phyloP scores from a whole-genome alignment of 441 rosid genomes.

The Pelargonium myrrhifolium region DNA sequence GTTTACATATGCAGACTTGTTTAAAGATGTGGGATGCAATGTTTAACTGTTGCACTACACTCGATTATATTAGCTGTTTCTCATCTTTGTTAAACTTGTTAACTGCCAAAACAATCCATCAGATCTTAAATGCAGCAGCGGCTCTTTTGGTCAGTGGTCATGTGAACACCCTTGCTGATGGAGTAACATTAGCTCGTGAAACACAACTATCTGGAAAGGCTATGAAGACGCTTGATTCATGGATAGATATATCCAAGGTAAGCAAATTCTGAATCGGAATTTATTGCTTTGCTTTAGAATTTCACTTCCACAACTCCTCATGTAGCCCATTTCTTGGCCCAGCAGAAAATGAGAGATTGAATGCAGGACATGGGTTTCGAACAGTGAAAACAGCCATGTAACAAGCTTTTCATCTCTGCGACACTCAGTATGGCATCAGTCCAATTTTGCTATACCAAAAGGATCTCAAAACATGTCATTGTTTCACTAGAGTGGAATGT shows the following conservation, averaged over 20 bases:
- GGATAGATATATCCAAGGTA: conserved; percentile 56
- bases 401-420: background rate
- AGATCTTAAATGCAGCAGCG: conserved; percentile 92
- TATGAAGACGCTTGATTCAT: conserved; percentile 50
- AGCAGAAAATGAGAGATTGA: background rate
- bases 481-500: too few species aligned
- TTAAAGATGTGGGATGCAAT: too few species aligned
- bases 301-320: background rate
- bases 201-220: conserved; percentile 72
- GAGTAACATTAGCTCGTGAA: conserved; percentile 66
- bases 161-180: conserved; percentile 54
- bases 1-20: background rate
- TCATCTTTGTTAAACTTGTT: background rate
- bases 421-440: background rate
- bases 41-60: too few species aligned
- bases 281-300: background rate
- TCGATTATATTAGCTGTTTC: background rate
- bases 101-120: conserved; percentile 11
- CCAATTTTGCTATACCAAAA: too few species aligned
- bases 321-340: background rate
- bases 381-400: background rate
- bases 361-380: background rate
- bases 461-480: too few species aligned
- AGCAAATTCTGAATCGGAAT: conserved; percentile 8
- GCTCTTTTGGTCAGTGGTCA: conserved; percentile 62